These are phyloP conservation scores for Apiospora arundinis DNA, from an alignment of 2,329 filamentous ascomycete species.

Conservation along the genomic window DNA sequence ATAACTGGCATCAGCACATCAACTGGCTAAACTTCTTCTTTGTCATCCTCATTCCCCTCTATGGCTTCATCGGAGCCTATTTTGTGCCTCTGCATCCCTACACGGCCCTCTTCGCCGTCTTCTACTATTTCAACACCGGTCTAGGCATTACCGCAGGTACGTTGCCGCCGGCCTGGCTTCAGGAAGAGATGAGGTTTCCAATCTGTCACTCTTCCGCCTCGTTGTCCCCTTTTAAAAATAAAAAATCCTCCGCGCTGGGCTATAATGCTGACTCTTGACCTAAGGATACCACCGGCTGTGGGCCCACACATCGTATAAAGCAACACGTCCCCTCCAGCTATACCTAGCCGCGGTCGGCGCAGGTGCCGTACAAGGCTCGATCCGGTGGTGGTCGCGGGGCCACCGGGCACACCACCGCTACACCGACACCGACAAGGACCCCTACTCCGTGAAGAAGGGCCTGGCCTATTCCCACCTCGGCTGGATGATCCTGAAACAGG, in stretches of 20 bases:
- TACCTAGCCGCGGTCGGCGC: conserved; percentile 55
- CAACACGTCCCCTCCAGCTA: conserved; percentile 48
- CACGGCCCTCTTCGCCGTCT: conserved; percentile 51
- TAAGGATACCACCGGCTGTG: conserved; percentile 46
- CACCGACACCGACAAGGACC: conserved; percentile 58
- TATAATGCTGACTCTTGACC: conserved; percentile 15
- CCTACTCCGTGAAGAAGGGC: conserved; percentile 59
- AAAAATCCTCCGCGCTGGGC: too few species aligned
- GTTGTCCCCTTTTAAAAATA: too few species aligned
- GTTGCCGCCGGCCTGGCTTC: conserved; percentile 15
- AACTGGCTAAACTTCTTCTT: conserved; percentile 91
- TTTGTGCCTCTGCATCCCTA: conserved; percentile 67
- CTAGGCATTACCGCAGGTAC: conserved; percentile 44
- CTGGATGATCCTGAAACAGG: conserved; percentile 62
- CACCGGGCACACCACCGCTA: conserved; percentile 59
- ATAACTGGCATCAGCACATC: conserved; percentile 91
- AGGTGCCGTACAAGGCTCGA: conserved; percentile 55
- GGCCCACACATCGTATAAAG: conserved; percentile 54
- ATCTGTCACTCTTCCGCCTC: too few species aligned
- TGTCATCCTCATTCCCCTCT: conserved; percentile 78
- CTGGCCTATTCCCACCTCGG: conserved; percentile 56
- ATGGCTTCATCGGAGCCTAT: conserved; percentile 75
- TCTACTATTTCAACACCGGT: conserved; percentile 44
- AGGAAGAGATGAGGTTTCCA: too few species aligned
- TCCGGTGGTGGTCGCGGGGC: conserved; percentile 56